These are phyloP conservation scores for Herpetospermum pedunculosum DNA, from an alignment of 306 rosid genomes.

Conservation along the genomic window DNA sequence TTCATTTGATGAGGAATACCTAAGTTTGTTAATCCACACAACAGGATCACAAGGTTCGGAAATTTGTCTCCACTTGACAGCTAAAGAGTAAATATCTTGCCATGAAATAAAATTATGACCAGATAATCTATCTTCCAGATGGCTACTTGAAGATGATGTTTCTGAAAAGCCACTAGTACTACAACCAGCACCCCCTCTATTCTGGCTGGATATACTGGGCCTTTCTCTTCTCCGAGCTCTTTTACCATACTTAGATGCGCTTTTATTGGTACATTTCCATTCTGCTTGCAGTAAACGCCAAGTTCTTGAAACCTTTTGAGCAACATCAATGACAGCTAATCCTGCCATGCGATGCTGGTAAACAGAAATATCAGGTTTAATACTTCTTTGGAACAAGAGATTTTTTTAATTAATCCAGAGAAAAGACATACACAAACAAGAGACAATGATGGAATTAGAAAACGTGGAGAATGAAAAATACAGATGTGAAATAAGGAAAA, in stretches of 20 bases:
- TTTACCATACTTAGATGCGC: slow-evolving; percentile 58
- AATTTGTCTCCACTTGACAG: slow-evolving; percentile 90
- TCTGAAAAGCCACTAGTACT: slow-evolving; percentile 66
- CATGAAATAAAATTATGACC: slow-evolving; percentile 52
- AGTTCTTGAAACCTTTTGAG: slow-evolving; percentile 87
- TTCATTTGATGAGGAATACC: slow-evolving; percentile 32
- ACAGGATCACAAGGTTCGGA: slow-evolving; percentile 93
- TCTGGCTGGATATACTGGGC: slow-evolving; percentile 59
- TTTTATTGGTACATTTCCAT: slow-evolving; percentile 65
- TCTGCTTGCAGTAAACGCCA: slow-evolving; percentile 76
- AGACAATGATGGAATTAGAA: neutral
- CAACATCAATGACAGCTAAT: slow-evolving; percentile 88
- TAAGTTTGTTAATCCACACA: slow-evolving; percentile 85
- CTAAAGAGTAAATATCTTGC: slow-evolving; percentile 67
- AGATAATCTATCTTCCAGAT: slow-evolving; percentile 52
- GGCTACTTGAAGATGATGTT: slow-evolving; percentile 37
- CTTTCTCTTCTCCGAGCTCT: slow-evolving; percentile 80
- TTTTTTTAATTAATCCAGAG: neutral
- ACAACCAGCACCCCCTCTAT: slow-evolving; percentile 97
- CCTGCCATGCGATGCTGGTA: slow-evolving; percentile 99
- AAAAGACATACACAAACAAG: neutral
- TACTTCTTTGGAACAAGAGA: neutral
- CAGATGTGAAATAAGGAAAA: neutral
- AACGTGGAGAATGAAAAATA: neutral
- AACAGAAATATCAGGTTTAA: slow-evolving; percentile 12